Percentiles rank a stretch among this genome's conserved stretches.
Conservation (phyloP, 108 stramenopile species). For the Pseudonitzschia multiseries region DNA sequence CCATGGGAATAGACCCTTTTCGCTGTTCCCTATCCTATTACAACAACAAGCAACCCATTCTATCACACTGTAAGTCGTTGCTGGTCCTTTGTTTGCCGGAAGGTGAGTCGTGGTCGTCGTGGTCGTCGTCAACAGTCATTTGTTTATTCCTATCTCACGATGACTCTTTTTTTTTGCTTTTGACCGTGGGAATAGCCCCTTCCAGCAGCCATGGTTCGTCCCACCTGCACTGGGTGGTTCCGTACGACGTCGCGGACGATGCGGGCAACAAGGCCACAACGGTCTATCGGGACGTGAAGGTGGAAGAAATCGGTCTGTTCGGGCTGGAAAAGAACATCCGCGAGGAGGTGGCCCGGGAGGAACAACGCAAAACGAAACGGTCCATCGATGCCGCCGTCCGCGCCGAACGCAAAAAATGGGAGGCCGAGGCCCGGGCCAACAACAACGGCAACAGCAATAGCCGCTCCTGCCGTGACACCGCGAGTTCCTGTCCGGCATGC, state of each 20-base stretch:
- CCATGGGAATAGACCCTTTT: too few species aligned
- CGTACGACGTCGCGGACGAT: constrained; percentile 84
- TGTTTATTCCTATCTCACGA: too few species aligned
- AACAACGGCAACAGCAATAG: too few species aligned
- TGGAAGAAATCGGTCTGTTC: constrained; percentile 75
- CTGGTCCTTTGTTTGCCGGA: too few species aligned
- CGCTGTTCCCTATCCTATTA: too few species aligned
- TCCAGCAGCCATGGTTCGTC: too few species aligned
- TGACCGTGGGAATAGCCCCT: too few species aligned
- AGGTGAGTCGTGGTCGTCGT: too few species aligned
- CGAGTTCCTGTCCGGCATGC: constrained; percentile 30
- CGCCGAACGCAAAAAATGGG: constrained; percentile 53
- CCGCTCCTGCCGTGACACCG: constrained; percentile 5
- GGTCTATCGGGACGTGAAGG: constrained; percentile 72
- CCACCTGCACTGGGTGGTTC: constrained; percentile 68
- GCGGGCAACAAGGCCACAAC: constrained; percentile 80
- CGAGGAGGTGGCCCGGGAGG: constrained; percentile 36
- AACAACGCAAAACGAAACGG: constrained; percentile 37
- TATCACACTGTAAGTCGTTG: too few species aligned
- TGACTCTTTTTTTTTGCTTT: too few species aligned
- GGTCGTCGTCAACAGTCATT: too few species aligned
- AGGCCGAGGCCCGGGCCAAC: not conserved
- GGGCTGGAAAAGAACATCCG: constrained; percentile 58
- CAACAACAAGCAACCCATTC: too few species aligned
- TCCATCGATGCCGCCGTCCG: constrained; percentile 51